Conservation (phyloP, 208 protist species). For the Trypanosoma cruzi region DNA sequence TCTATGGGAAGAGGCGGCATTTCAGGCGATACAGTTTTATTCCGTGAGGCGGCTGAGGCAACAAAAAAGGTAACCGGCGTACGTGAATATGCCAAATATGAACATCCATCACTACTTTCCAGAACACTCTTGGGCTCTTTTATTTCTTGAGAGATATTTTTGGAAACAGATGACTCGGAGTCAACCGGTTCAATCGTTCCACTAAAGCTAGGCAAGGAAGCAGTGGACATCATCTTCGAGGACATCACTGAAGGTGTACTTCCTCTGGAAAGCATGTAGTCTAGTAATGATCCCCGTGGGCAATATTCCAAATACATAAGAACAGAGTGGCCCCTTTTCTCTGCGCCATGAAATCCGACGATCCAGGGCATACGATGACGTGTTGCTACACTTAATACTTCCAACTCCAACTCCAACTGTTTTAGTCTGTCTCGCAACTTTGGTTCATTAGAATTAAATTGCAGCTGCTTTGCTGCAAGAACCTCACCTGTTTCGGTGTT, state of each 20-base stretch:
- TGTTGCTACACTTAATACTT: slow-evolving; percentile 77
- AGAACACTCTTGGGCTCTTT: background rate
- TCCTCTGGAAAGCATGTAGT: slow-evolving; percentile 66
- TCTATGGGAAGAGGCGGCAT: slow-evolving; percentile 60
- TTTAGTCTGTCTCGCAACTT: slow-evolving; percentile 58
- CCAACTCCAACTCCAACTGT: slow-evolving; percentile 80
- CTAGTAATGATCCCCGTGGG: slow-evolving; percentile 73
- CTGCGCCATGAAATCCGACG: slow-evolving; percentile 82
- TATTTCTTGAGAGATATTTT: background rate
- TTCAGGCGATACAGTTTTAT: background rate
- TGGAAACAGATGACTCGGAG: background rate
- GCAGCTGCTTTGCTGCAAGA: slow-evolving; percentile 83
- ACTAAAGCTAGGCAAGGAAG: background rate
- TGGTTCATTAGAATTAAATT: slow-evolving; percentile 88
- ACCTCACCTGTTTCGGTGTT: slow-evolving; percentile 82
- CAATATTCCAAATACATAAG: slow-evolving; percentile 94
- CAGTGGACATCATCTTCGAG: slow-evolving; percentile 25
- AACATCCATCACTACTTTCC: background rate
- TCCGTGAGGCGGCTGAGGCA: background rate
- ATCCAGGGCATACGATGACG: slow-evolving; percentile 79
- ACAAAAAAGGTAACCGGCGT: background rate
- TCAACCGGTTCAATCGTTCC: background rate
- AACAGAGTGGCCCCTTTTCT: slow-evolving; percentile 86
- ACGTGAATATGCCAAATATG: background rate
- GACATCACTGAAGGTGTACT: background rate